Conservation (phyloP, 78 protist genomes). For the Cyanophora paradoxa region DNA sequence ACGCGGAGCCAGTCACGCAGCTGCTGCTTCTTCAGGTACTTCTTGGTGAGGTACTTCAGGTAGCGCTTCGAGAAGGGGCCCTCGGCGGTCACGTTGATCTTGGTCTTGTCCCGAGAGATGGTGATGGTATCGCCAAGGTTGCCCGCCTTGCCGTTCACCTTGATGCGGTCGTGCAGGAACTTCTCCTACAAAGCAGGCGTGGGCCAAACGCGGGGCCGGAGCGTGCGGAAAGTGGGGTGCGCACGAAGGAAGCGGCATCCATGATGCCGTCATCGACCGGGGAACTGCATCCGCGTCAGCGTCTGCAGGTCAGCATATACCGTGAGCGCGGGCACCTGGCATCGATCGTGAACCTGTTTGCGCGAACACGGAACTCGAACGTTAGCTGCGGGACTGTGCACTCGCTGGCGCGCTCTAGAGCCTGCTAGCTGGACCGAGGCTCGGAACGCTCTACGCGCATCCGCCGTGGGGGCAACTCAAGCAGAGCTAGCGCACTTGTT, state of each 20-base stretch:
- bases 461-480: too few relatives aligned
- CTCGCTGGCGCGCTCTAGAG: too few relatives aligned
- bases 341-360: too few relatives aligned
- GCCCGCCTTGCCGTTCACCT: conserved; percentile 71
- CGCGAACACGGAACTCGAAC: too few relatives aligned
- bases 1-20: conserved; percentile 84
- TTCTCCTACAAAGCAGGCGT: conserved; percentile 13
- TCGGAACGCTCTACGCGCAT: too few relatives aligned
- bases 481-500: conserved; percentile 1
- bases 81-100: conserved; percentile 25
- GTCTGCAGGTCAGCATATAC: too few relatives aligned
- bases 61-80: conserved; percentile 75
- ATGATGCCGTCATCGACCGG: conserved; percentile 26
- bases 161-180: conserved; percentile 43
- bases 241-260: conserved; percentile 19
- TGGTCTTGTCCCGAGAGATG: conserved; percentile 37
- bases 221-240: background rate
- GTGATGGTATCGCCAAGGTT: conserved; percentile 69
- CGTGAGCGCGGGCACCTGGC: too few relatives aligned
- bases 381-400: too few relatives aligned
- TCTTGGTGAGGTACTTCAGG: conserved; percentile 90
- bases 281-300: conserved; percentile 5
- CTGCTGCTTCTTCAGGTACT: conserved; percentile 80
- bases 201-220: background rate
- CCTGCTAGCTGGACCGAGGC: too few relatives aligned